Evolutionary conservation across 345 rosid species (phyloP).

Genomic region (Sisymbrium irio): DNA sequence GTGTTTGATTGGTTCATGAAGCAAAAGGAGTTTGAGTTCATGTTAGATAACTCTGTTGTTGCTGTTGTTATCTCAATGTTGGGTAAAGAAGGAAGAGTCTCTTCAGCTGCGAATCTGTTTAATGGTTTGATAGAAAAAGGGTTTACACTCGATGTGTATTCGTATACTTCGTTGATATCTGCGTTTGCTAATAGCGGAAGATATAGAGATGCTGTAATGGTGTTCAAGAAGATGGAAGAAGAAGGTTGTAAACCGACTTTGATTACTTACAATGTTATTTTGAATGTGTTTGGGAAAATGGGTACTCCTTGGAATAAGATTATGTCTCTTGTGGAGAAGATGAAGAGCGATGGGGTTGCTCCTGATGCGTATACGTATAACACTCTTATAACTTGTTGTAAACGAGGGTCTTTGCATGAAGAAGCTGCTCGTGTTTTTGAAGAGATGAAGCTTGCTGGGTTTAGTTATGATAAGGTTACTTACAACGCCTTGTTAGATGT

Average conservation of each 20-base stretch:
- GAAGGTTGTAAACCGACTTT: slow-evolving; percentile 79
- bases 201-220: slow-evolving; percentile 75
- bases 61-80: slow-evolving; percentile 65
- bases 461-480: slow-evolving; percentile 77
- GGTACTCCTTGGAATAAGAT: slow-evolving; percentile 95
- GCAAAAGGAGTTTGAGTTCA: slow-evolving; percentile 36
- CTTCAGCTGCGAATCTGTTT: slow-evolving; percentile 60
- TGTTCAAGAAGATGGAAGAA: slow-evolving; percentile 81
- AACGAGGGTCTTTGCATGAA: slow-evolving; percentile 75
- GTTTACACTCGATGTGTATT: slow-evolving; percentile 64
- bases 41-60: slow-evolving; percentile 54
- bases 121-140: slow-evolving; percentile 53
- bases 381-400: slow-evolving; percentile 81
- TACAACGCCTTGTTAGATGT: slow-evolving; percentile 80
- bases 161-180: slow-evolving; percentile 78
- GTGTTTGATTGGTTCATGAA: slow-evolving; percentile 78
- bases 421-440: slow-evolving; percentile 72
- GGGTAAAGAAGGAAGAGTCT: slow-evolving; percentile 60
- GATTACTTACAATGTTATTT: slow-evolving; percentile 78
- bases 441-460: slow-evolving; percentile 74
- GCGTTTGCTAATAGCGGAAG: slow-evolving; percentile 66
- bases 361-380: slow-evolving; percentile 84
- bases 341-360: slow-evolving; percentile 57
- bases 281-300: slow-evolving; percentile 92
- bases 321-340: slow-evolving; percentile 52